A percentile compares a stretch with the other conserved stretches of the same genome.
These are phyloP conservation scores for Diaporthe longicolla DNA, from an alignment of 2,329 filamentous ascomycete species.

Conservation along the genomic window DNA sequence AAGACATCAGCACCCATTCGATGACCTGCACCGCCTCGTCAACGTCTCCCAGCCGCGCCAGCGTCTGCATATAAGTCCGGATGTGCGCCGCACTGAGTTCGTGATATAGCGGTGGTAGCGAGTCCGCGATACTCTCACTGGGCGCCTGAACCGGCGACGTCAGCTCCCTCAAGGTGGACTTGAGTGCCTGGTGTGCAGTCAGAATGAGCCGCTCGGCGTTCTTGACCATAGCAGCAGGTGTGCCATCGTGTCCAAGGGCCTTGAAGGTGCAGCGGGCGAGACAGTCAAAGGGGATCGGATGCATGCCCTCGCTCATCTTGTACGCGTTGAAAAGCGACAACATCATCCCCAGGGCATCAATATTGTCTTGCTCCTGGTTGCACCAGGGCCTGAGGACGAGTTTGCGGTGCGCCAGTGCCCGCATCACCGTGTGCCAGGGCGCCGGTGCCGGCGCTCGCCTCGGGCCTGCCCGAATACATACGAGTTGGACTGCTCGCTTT, in stretches of 20 bases:
- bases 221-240: neutral
- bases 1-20: slow-evolving; percentile 70
- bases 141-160: slow-evolving; percentile 45
- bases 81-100: slow-evolving; percentile 62
- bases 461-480: slow-evolving; percentile 48
- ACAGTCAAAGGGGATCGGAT: slow-evolving; percentile 54
- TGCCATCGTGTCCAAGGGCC: slow-evolving; percentile 41
- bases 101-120: slow-evolving; percentile 52
- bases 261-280: slow-evolving; percentile 55
- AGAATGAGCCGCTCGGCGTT: slow-evolving; percentile 39
- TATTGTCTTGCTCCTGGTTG: slow-evolving; percentile 47
- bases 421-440: slow-evolving; percentile 60
- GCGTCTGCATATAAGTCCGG: slow-evolving; percentile 73
- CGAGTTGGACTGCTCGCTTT: slow-evolving; percentile 55
- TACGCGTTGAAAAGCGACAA: slow-evolving; percentile 51
- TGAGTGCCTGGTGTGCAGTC: slow-evolving; percentile 42
- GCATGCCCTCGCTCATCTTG: slow-evolving; percentile 50
- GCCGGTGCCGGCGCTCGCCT: slow-evolving; percentile 40
- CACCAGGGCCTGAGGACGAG: slow-evolving; percentile 49
- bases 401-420: slow-evolving; percentile 54
- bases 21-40: slow-evolving; percentile 70
- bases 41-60: slow-evolving; percentile 73
- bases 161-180: slow-evolving; percentile 45
- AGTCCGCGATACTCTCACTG: slow-evolving; percentile 43
- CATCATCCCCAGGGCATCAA: slow-evolving; percentile 51